Conservation (phyloP, 75 land plant genomes). For the Picea sitchensis region DNA sequence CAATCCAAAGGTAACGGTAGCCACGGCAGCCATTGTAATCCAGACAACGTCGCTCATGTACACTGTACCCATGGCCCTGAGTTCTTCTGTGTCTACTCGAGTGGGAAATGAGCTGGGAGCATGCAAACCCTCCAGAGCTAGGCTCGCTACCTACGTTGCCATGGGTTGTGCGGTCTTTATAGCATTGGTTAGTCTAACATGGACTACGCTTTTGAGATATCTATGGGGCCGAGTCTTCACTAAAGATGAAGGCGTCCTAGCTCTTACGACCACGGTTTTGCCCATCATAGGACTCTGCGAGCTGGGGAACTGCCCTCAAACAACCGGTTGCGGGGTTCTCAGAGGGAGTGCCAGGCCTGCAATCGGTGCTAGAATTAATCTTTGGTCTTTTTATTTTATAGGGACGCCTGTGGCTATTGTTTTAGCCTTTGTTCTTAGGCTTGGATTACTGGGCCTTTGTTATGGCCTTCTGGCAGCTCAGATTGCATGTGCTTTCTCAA, state of each 20-base stretch:
- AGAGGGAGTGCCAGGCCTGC: conserved; percentile 76
- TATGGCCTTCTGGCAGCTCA: conserved; percentile 83
- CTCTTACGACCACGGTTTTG: conserved; percentile 45
- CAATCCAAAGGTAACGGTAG: conserved; percentile 53
- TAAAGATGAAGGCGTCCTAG: conserved; percentile 42
- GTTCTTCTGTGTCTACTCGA: conserved; percentile 60
- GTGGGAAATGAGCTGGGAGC: conserved; percentile 91
- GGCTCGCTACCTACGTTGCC: conserved; percentile 46
- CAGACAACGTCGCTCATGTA: conserved; percentile 89
- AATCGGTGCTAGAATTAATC: conserved; percentile 63
- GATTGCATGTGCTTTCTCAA: conserved; percentile 51
- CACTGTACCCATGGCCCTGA: conserved; percentile 61
- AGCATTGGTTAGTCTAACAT: conserved; percentile 36
- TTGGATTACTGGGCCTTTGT: conserved; percentile 71
- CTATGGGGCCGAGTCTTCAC: conserved; percentile 71
- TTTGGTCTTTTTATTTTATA: conserved; percentile 69
- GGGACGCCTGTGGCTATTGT: conserved; percentile 73
- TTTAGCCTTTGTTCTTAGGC: conserved; percentile 36
- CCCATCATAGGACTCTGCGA: conserved; percentile 83
- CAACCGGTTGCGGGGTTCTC: conserved; percentile 77
- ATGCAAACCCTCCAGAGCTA: conserved; percentile 45
- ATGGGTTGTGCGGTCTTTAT: conserved; percentile 38
- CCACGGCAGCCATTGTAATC: conserved; percentile 71
- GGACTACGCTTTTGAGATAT: conserved; percentile 50
- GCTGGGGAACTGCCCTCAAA: conserved; percentile 87